phyloP scores from a whole-genome alignment of 306 rosid species.

The Cercis canadensis region DNA sequence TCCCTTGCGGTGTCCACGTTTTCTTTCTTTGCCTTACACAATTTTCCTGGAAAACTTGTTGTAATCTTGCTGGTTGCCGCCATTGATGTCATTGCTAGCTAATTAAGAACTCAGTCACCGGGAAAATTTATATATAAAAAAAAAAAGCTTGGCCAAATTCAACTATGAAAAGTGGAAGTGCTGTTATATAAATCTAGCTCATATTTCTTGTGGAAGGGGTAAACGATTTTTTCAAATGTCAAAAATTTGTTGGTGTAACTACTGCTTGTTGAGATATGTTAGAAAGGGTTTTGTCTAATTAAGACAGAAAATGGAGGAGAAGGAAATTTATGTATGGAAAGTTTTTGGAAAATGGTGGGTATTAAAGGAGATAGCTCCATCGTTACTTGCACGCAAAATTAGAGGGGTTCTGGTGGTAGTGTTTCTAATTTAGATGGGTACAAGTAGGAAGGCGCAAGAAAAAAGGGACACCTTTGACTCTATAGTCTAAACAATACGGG shows the following conservation, averaged over 20 bases:
- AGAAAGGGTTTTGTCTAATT: conserved; percentile 13
- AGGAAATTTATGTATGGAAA: not conserved
- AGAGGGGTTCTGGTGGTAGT: conserved; percentile 12
- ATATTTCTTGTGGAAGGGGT: conserved; percentile 38
- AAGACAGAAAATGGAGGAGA: conserved; percentile 15
- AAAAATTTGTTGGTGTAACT: conserved; percentile 40
- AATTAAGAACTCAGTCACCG: conserved; percentile 6
- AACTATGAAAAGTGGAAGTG: conserved; percentile 20
- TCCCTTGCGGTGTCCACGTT: conserved; percentile 1
- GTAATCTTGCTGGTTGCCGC: conserved; percentile 39
- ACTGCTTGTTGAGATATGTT: conserved; percentile 25
- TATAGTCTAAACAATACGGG: conserved; percentile 7
- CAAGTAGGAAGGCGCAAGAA: not conserved
- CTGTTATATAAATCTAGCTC: conserved; percentile 39
- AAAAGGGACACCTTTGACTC: conserved; percentile 15
- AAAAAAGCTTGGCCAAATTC: no score
- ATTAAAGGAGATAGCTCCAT: conserved; percentile 4
- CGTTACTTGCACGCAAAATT: conserved; percentile 47
- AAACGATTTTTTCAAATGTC: not conserved
- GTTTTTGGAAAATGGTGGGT: not conserved
- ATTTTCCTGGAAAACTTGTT: conserved; percentile 18
- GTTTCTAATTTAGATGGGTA: conserved; percentile 18
- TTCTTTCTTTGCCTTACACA: conserved; percentile 32
- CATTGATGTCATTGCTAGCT: conserved; percentile 46
- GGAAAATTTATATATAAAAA: not conserved